phyloP scores from a whole-genome alignment of 441 rosid genomes.

The Erodium chrysanthum region DNA sequence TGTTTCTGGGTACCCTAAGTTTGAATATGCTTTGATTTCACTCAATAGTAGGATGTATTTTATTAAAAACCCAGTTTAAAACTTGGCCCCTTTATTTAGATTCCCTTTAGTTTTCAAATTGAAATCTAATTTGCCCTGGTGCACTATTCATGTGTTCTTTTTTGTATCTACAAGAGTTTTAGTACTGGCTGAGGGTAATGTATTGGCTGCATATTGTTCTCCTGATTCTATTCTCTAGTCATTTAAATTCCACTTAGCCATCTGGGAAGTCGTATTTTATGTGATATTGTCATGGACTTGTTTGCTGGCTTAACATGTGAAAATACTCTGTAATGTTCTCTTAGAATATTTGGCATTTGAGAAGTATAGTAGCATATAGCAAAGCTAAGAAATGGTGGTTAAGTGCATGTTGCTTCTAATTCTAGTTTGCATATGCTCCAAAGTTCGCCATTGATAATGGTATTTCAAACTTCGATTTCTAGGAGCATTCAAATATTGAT shows the following conservation, averaged over 20 bases:
- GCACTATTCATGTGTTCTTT: neutral
- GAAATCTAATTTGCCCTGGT: too few species aligned
- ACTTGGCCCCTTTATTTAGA: neutral
- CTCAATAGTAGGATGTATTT: neutral
- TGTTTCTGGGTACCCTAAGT: neutral
- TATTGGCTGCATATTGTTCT: neutral
- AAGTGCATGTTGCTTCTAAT: neutral
- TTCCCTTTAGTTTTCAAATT: neutral
- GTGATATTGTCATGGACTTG: neutral
- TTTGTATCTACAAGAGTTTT: neutral
- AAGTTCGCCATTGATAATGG: too few species aligned
- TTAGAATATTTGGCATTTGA: neutral
- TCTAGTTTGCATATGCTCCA: neutral
- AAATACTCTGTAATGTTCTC: neutral
- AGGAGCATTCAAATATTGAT: conserved; percentile 50
- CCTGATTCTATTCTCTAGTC: neutral
- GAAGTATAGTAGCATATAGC: neutral
- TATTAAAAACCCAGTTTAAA: neutral
- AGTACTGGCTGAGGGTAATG: neutral
- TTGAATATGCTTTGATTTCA: neutral
- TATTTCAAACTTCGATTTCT: conserved; percentile 2
- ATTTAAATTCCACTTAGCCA: neutral
- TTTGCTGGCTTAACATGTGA: neutral
- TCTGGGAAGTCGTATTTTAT: neutral
- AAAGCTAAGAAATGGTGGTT: neutral